Evolutionary conservation across 2,329 filamentous ascomycete species (phyloP), one percentile per base, ranked within the genome.

Genomic region (Pyrenophora graminea): DNA sequence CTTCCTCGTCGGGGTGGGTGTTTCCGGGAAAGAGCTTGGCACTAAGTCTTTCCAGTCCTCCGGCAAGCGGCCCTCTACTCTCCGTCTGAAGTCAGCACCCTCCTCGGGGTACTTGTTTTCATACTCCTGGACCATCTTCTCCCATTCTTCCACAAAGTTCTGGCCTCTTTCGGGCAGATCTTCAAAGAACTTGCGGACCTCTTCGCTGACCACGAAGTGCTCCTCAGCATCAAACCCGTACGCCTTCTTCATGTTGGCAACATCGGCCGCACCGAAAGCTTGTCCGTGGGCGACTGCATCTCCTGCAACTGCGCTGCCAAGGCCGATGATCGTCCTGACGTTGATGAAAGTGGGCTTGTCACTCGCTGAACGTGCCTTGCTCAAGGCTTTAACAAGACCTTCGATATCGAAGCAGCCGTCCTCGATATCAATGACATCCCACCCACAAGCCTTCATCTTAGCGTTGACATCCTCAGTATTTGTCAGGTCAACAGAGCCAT

Each of bases 341-440:
- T 85, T 85, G 72, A 85, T 79, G 55, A 85, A 84, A 0, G 78
- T 80, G 0, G 82, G 83, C 60, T 82, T 82, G 2, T 78, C 74
- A 6, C 64, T 73, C 2, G 72, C 74, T 2, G 63, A 59, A 41
- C 77, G 75, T 6, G 79, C 79, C 18, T 72, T 66, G 36, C 77
- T 67, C 23, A 84, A 66, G 1, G 81, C 80, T 9, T 64, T 44
- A 5, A 82, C 77, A 19, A 84, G 74, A 0, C 67, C 72, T 6
- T 74, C 67, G 2, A 85, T 74, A 39, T 84, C 78, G 51, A 76
- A 80, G 62, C 74, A 78, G 6, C 82, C 82, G 55, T 84, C 79
- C 6, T 74, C 62, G 1, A 85, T 70, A 17, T 83, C 79, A 6
- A 84, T 72, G 1, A 85, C 81, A 17, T 83, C 61, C 80, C 81